Evolutionary conservation across 2,329 filamentous ascomycete genomes (phyloP), one percentile per base, ranked within the genome.

Genomic region (Didymella pomorum): DNA sequence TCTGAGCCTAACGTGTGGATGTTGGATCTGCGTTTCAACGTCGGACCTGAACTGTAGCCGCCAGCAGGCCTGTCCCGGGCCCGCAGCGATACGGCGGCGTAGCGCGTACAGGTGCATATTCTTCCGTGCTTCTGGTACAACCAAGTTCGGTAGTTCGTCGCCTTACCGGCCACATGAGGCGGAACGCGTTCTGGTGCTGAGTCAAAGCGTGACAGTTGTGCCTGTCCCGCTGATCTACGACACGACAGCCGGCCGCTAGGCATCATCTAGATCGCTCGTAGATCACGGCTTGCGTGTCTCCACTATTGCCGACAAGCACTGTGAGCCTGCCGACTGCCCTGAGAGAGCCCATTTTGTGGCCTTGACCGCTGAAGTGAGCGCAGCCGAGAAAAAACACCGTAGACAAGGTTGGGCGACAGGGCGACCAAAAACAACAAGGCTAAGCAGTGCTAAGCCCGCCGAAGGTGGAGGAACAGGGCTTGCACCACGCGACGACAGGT

Each of bases 21-120:
- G 66, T 71, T 66, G 62, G 67, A 72, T 73, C 62, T 69, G 63
- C 58, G 73, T 75, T 75, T 76, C 72, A 74, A 69, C 63, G 58
- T 59, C 48, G 53, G 71, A 62, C 72, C 72, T 67, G 66, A 64
- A 59, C 61, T 71, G 71, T 76, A 77, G 72, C 71, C 74, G 73
- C 74, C 71, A 62, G 66, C 59, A 59, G 61, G 26, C 55, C 60
- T 51, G 46, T 65, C 52, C 66, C 64, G 65, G 59, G 60, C 67
- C 63, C 63, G 69, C 61, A 59, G 64, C 60, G 58, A 58, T 59
- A 55, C 53, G 63, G 65, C 58, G 66, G 68, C 70, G 68, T 70
- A 67, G 64, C 62, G 64, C 68, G 62, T 64, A 60, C 47, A 51
- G 52, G 46, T 67, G 67, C 68, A 69, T 61, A 58, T 58, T 61